Conservation (phyloP, 257 asterid species). For the Cinchona pubescens region DNA sequence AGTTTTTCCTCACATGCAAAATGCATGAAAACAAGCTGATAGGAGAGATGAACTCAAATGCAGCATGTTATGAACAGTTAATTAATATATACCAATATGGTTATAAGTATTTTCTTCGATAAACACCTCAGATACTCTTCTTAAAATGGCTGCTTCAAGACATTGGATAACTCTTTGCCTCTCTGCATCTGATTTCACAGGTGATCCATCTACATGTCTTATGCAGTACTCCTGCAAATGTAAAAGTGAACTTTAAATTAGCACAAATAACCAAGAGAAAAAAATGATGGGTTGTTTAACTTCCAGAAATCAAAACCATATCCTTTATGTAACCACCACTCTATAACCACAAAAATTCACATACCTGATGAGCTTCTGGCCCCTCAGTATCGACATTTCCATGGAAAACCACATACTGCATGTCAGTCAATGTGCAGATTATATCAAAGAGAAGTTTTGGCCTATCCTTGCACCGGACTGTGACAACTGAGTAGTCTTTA, state of each 20-base stretch:
- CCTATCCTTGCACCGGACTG: slow-evolving; percentile 82
- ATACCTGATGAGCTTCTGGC: slow-evolving; percentile 84
- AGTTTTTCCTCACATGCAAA: neutral
- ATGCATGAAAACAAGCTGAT: neutral
- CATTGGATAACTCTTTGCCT: slow-evolving; percentile 86
- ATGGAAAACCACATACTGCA: slow-evolving; percentile 93
- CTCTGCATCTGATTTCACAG: slow-evolving; percentile 97
- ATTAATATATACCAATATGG: too few relatives aligned
- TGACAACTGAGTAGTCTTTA: slow-evolving; percentile 80
- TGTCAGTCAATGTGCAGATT: slow-evolving; percentile 86
- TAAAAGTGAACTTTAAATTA: neutral
- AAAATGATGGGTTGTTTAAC: neutral
- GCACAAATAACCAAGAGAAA: slow-evolving; percentile 2
- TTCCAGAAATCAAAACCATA: neutral
- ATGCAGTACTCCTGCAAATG: slow-evolving; percentile 78
- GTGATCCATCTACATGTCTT: slow-evolving; percentile 87
- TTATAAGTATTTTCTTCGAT: slow-evolving; percentile 13
- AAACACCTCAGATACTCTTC: slow-evolving; percentile 97
- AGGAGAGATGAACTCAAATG: neutral
- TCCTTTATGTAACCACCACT: neutral
- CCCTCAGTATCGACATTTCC: slow-evolving; percentile 84
- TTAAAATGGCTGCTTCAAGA: slow-evolving; percentile 89
- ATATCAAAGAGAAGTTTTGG: slow-evolving; percentile 87
- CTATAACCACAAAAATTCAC: neutral
- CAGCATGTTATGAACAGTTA: neutral